These are phyloP conservation scores for Aspergillus eucalypticola DNA, from an alignment of 2,329 filamentous ascomycete genomes.

Conservation along the genomic window DNA sequence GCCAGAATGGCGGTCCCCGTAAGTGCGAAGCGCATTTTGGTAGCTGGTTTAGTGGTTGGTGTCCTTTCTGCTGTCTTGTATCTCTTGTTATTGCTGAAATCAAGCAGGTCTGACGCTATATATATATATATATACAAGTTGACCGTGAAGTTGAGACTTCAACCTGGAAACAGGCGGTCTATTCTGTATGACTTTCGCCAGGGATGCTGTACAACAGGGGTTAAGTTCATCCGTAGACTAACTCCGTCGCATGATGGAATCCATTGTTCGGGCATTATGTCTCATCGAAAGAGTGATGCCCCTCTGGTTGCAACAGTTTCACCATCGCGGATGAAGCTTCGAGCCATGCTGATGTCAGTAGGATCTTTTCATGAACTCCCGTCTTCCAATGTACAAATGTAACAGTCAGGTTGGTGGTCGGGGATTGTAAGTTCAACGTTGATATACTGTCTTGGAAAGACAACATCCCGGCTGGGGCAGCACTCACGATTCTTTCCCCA, in stretches of 20 bases:
- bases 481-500: no score
- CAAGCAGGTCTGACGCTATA: not conserved
- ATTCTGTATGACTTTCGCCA: not conserved
- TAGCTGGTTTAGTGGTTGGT: not conserved
- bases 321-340: no score
- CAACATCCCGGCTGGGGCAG: no score
- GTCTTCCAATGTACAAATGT: no score
- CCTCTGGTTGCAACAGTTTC: no score
- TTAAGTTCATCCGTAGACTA: not conserved
- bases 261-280: not conserved
- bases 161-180: not conserved
- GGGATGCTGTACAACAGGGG: not conserved
- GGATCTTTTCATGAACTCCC: no score
- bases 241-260: not conserved
- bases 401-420: no score
- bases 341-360: no score
- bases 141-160: not conserved
- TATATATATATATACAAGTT: not conserved
- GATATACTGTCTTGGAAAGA: no score
- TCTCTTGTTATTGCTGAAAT: not conserved
- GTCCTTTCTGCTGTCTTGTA: not conserved
- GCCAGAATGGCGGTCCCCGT: not conserved
- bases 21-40: conserved; percentile 1
- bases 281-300: no score
- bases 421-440: no score